Conservation (phyloP, 441 rosid species). For the Erodium moschatum region DNA sequence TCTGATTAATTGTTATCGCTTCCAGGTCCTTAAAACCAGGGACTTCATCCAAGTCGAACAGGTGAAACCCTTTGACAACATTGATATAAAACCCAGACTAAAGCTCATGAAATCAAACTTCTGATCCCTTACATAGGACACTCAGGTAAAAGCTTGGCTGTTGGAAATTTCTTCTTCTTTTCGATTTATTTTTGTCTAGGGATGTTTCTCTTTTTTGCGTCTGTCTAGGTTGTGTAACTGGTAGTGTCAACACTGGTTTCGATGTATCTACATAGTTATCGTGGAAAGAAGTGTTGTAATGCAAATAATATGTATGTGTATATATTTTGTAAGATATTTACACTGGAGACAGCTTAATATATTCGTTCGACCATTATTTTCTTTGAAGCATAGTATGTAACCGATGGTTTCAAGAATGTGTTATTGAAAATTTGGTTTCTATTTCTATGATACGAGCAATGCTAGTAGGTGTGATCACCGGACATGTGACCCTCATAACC, state of each 20-base stretch:
- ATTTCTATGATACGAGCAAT: no score
- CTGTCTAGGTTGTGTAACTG: conserved; percentile 21
- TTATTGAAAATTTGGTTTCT: no score
- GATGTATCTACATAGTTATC: conserved; percentile 13
- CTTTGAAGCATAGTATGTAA: no score
- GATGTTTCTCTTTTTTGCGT: neutral
- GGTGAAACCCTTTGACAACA: conserved; percentile 53
- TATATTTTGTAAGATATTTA: conserved; percentile 21
- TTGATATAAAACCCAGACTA: conserved; percentile 54
- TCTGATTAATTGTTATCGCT: neutral
- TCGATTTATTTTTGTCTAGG: neutral
- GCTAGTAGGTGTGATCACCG: no score
- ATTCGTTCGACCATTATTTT: neutral
- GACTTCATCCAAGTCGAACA: conserved; percentile 91
- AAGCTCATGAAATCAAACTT: conserved; percentile 81
- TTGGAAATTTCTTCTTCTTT: conserved; percentile 1
- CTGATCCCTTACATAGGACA: conserved; percentile 31
- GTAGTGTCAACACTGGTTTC: conserved; percentile 21
- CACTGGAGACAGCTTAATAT: conserved; percentile 10
- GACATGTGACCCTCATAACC: no score
- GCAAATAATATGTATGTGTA: conserved; percentile 25
- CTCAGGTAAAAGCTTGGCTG: conserved; percentile 9
- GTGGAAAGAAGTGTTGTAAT: conserved; percentile 17
- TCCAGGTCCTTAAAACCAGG: conserved; percentile 84
- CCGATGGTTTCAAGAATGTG: no score